These are phyloP conservation scores for Carex kokanica DNA, from an alignment of 176 grass and related monocot genomes.

Conservation along the genomic window DNA sequence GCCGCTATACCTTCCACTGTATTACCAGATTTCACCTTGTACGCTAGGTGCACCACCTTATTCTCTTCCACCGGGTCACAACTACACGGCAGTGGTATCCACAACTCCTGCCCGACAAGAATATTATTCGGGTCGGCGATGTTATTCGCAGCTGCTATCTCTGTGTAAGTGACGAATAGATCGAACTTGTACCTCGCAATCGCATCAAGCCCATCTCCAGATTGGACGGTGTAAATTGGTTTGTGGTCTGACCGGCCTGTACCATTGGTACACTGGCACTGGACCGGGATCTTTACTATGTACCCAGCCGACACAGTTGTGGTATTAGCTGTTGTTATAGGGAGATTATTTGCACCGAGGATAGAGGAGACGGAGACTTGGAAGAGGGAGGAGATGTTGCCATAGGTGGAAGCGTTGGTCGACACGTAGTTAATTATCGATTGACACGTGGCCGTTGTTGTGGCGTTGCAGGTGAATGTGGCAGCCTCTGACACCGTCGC, in stretches of 20 bases:
- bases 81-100: constrained; percentile 79
- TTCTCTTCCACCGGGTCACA: constrained; percentile 52
- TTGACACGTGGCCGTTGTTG: constrained; percentile 26
- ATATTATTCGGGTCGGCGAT: constrained; percentile 31
- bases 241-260: constrained; percentile 30
- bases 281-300: constrained; percentile 40
- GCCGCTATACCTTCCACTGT: constrained; percentile 36
- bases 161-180: constrained; percentile 47
- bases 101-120: background rate
- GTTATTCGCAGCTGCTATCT: constrained; percentile 55
- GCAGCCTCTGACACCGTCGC: constrained; percentile 29
- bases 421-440: constrained; percentile 47
- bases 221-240: constrained; percentile 51
- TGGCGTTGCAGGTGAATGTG: constrained; percentile 34
- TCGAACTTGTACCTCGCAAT: constrained; percentile 42
- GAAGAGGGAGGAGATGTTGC: constrained; percentile 44
- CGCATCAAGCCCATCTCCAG: constrained; percentile 39
- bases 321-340: background rate
- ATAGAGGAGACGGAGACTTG: constrained; percentile 39
- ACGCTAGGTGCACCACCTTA: constrained; percentile 50
- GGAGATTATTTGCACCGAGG: constrained; percentile 43
- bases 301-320: background rate
- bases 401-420: constrained; percentile 60
- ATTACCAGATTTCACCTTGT: constrained; percentile 38
- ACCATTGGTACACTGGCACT: constrained; percentile 44